phyloP scores from a whole-genome alignment of 2,329 filamentous ascomycete species.

The Coniosporium tulheliwenetii region DNA sequence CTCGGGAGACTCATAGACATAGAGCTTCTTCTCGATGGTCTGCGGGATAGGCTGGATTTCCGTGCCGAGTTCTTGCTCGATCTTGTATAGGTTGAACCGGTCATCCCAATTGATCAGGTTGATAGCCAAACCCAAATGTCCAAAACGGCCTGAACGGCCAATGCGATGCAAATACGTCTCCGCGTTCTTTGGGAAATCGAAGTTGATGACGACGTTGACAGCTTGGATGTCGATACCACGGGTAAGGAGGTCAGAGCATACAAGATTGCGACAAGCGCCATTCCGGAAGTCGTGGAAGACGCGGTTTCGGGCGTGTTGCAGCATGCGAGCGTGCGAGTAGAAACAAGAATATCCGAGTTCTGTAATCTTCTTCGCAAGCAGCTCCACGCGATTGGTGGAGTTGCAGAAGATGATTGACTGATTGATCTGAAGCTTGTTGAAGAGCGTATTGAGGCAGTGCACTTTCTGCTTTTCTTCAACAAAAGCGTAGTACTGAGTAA shows the following conservation, averaged over 20 bases:
- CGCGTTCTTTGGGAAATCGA: constrained; percentile 98
- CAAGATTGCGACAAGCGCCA: constrained; percentile 91
- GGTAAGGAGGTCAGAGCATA: constrained; percentile 93
- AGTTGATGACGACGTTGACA: constrained; percentile 99
- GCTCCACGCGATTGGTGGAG: constrained; percentile 93
- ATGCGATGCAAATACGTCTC: constrained; percentile 98
- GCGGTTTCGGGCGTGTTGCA: constrained; percentile 89
- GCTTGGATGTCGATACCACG: constrained; percentile 99
- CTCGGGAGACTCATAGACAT: constrained; percentile 94
- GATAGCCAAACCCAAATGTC: constrained; percentile 91
- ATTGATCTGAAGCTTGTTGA: constrained; percentile 98
- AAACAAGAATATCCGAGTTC: constrained; percentile 98
- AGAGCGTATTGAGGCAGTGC: constrained; percentile 95
- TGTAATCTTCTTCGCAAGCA: constrained; percentile 97
- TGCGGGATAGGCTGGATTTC: constrained; percentile 95
- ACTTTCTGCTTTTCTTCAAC: constrained; percentile 99
- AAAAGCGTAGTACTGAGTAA: constrained; percentile 98
- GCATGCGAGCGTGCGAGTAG: constrained; percentile 97
- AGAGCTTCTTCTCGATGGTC: constrained; percentile 92
- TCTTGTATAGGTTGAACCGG: constrained; percentile 96
- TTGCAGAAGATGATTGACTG: constrained; percentile 99
- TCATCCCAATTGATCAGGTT: constrained; percentile 99
- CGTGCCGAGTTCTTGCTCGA: constrained; percentile 90
- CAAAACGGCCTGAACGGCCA: constrained; percentile 91
- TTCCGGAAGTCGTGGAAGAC: constrained; percentile 99